phyloP scores from a whole-genome alignment of 495 filamentous ascomycete genomes.

The Podospora australis region DNA sequence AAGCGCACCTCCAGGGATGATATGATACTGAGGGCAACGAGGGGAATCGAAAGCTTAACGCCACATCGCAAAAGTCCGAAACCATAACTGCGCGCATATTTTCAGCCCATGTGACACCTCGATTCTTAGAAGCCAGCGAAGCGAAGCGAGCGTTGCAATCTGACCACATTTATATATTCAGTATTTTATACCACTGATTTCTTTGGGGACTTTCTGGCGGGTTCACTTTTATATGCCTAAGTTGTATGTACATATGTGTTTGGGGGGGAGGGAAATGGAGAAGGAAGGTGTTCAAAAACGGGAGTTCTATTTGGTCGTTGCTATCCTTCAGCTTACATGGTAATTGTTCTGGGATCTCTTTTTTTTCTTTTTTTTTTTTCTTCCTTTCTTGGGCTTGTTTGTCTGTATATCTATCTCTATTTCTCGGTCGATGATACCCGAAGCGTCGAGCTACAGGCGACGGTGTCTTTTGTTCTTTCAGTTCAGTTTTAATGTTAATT shows the following conservation, averaged over 20 bases:
- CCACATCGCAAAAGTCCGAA: no score
- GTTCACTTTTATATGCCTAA: neutral
- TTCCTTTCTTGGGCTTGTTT: conserved; percentile 1
- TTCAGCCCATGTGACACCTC: no score
- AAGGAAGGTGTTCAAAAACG: neutral
- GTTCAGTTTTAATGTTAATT: neutral
- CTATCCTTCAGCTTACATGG: neutral
- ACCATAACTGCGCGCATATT: no score
- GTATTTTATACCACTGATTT: neutral
- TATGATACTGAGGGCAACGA: no score
- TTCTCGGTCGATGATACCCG: conserved; percentile 20
- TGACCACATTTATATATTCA: neutral
- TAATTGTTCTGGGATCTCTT: no score
- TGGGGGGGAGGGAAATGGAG: neutral
- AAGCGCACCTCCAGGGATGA: conserved; percentile 26
- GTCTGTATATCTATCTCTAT: conserved; percentile 2
- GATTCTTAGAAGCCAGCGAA: no score
- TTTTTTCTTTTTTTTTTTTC: conserved; percentile 6
- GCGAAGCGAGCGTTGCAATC: no score
- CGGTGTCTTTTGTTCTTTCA: conserved; percentile 17
- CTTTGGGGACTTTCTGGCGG: neutral
- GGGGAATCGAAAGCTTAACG: no score
- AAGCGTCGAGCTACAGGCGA: conserved; percentile 18
- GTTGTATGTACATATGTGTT: neutral
- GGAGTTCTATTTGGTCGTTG: neutral